Percentiles rank a stretch among this genome's conserved stretches.
Evolutionary conservation across 305 asterid genomes (phyloP).

Genomic region (Lippia alba): DNA sequence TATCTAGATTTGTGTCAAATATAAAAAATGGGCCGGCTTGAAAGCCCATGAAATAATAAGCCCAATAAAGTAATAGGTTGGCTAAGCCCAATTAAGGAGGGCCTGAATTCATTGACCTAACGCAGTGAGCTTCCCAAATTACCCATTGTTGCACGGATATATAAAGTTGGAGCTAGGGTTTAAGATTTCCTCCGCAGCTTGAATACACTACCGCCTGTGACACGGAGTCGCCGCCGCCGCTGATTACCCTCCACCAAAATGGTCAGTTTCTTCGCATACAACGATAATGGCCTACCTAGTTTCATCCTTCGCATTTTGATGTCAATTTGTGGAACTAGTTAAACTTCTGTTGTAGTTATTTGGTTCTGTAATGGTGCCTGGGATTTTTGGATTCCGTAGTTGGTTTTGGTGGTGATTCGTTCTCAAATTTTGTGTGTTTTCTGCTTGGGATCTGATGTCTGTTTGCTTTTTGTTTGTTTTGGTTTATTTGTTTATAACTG

Average conservation of each 20-base stretch:
- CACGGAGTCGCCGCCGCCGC: conserved; percentile 26
- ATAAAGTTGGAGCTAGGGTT: conserved; percentile 32
- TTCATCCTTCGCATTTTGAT: background rate
- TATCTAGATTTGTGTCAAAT: too few relatives aligned
- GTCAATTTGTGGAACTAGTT: background rate
- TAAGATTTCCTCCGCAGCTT: conserved; percentile 19
- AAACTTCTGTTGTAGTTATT: background rate
- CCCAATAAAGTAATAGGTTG: background rate
- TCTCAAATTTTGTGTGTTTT: background rate
- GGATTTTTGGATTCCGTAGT: background rate
- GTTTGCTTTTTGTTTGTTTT: background rate
- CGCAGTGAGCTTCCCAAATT: background rate
- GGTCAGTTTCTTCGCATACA: conserved; percentile 19
- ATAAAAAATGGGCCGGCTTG: too few relatives aligned
- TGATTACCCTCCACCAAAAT: conserved; percentile 22
- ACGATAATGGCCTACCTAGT: background rate
- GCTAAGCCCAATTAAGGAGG: background rate
- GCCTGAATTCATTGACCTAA: background rate
- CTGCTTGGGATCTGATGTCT: background rate
- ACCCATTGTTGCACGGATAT: background rate
- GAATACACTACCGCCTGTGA: background rate
- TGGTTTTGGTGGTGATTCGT: background rate
- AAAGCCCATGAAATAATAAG: background rate
- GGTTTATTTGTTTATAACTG: background rate
- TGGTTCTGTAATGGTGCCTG: background rate